These are phyloP conservation scores for Arachis hypogaea DNA, from an alignment of 306 rosid genomes.

Conservation along the genomic window DNA sequence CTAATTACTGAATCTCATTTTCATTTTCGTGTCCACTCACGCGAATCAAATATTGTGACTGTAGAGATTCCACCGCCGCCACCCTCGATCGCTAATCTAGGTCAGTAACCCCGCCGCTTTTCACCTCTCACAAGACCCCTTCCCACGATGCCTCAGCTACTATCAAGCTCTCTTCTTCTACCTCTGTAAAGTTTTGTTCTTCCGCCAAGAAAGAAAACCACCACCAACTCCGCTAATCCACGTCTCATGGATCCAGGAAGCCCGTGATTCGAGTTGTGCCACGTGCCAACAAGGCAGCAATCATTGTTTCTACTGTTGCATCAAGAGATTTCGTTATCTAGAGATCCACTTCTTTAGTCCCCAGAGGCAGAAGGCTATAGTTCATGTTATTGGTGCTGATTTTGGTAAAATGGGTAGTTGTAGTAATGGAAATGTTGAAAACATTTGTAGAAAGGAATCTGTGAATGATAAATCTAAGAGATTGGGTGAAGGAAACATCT, in stretches of 20 bases:
- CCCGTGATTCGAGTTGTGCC: slow-evolving; percentile 58
- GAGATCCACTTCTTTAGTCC: slow-evolving; percentile 66
- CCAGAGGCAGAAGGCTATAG: slow-evolving; percentile 83
- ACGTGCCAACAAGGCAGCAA: slow-evolving; percentile 48
- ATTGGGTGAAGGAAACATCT: slow-evolving; percentile 33
- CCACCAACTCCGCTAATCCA: slow-evolving; percentile 44
- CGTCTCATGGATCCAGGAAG: slow-evolving; percentile 54
- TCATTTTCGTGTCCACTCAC: slow-evolving; percentile 64
- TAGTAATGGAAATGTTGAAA: neutral
- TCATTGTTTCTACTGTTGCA: neutral
- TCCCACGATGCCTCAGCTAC: slow-evolving; percentile 8
- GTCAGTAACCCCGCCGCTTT: slow-evolving; percentile 60
- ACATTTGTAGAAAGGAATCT: neutral
- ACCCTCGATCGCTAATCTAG: slow-evolving; percentile 47
- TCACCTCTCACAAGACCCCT: slow-evolving; percentile 46
- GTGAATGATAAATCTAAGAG: slow-evolving; percentile 27
- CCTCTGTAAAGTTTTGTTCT: slow-evolving; percentile 1
- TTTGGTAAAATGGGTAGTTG: neutral
- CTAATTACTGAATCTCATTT: neutral
- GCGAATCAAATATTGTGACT: slow-evolving; percentile 53
- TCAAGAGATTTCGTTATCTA: slow-evolving; percentile 38
- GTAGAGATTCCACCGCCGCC: slow-evolving; percentile 33
- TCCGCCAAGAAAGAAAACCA: slow-evolving; percentile 65
- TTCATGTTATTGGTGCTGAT: slow-evolving; percentile 42
- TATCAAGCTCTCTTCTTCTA: slow-evolving; percentile 19